Percentiles rank a stretch among this genome's conserved stretches.
Evolutionary conservation across 169 alveolate genomes (phyloP).

Genomic region (Eimeria sp.): DNA sequence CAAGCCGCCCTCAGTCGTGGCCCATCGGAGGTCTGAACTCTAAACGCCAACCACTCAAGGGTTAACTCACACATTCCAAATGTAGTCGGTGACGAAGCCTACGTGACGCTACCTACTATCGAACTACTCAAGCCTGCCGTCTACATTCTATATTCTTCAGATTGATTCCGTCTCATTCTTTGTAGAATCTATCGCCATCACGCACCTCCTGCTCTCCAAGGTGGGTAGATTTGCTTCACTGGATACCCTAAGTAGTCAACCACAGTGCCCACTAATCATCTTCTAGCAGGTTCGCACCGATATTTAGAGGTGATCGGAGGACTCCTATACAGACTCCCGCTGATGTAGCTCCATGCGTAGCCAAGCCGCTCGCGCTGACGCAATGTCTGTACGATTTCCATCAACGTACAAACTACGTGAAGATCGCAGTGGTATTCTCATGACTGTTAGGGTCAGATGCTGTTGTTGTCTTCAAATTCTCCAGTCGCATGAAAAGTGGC

Average conservation of each 20-base stretch:
- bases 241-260: neutral
- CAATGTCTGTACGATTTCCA: neutral
- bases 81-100: too few species aligned
- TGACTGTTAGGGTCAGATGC: neutral
- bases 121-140: neutral
- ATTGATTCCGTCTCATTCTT: neutral
- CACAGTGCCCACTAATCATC: neutral
- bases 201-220: conserved; percentile 7
- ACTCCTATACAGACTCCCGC: neutral
- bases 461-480: neutral
- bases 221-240: neutral
- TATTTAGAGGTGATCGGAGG: neutral
- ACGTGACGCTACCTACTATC: neutral
- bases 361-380: neutral
- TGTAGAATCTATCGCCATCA: neutral
- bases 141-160: neutral
- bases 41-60: too few species aligned
- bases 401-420: neutral
- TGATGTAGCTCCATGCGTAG: neutral
- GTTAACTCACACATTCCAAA: too few species aligned
- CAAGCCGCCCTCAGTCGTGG: neutral
- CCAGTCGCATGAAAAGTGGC: neutral
- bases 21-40: neutral
- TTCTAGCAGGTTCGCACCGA: neutral
- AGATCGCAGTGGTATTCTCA: neutral